Percentiles rank a stretch among this genome's conserved stretches.
Conservation (phyloP, 2,329 filamentous ascomycete genomes). For the Tricladium varicosporioides region DNA sequence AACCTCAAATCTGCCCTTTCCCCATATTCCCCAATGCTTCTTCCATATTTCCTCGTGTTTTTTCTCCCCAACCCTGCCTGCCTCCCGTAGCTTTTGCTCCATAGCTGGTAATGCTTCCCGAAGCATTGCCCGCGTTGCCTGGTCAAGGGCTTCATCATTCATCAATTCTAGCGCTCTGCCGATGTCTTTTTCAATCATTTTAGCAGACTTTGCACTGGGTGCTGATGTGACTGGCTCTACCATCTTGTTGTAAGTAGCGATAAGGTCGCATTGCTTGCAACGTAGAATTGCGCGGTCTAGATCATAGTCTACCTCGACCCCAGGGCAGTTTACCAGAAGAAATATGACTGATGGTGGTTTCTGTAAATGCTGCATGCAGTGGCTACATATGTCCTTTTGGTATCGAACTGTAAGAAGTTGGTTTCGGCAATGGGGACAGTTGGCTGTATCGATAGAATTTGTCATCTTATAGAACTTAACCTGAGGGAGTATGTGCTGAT, state of each 20-base stretch:
- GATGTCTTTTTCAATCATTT: conserved; percentile 21
- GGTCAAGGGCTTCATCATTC: conserved; percentile 10
- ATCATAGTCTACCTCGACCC: conserved; percentile 7
- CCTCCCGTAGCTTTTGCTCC: conserved; percentile 9
- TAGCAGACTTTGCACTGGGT: conserved; percentile 12
- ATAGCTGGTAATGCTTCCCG: conserved; percentile 14
- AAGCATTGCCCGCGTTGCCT: conserved; percentile 10
- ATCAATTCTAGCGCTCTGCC: conserved; percentile 15
- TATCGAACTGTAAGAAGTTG: not conserved
- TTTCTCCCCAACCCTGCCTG: conserved; percentile 11
- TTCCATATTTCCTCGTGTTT: conserved; percentile 22
- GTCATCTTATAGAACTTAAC: not conserved
- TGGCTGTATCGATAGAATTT: not conserved
- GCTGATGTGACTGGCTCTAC: conserved; percentile 17
- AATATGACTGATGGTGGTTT: conserved; percentile 23
- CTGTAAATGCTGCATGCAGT: conserved; percentile 1
- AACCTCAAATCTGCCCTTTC: conserved; percentile 7
- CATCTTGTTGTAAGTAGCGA: conserved; percentile 15
- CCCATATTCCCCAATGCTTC: conserved; percentile 30
- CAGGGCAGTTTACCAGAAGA: conserved; percentile 16
- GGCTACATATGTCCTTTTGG: conserved; percentile 16
- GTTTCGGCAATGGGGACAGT: not conserved
- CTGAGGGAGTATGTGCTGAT: not conserved
- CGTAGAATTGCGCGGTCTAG: conserved; percentile 23
- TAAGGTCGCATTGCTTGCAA: conserved; percentile 27